Percentiles rank a stretch among this genome's conserved stretches.
Conservation (phyloP, 1,284 basidiomycete genomes). For the Microbotryomycetes sp. region DNA sequence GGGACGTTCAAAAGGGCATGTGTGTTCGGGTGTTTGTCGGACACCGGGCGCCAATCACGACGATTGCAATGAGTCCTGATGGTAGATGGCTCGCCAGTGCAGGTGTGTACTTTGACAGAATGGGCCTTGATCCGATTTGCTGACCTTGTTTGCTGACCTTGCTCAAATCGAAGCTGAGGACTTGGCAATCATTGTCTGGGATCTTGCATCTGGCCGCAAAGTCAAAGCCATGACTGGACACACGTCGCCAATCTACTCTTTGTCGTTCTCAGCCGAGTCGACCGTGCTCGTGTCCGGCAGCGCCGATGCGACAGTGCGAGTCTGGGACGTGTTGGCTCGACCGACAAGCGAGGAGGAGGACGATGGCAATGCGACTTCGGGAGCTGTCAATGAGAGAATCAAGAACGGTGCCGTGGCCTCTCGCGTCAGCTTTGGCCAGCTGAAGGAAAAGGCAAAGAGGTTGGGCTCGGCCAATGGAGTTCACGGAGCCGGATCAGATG, state of each 20-base stretch:
- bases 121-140: conserved; percentile 23
- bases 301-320: conserved; percentile 88
- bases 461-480: conserved; percentile 17
- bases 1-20: conserved; percentile 95
- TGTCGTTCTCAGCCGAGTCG: conserved; percentile 88
- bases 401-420: conserved; percentile 3
- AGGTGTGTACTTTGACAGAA: conserved; percentile 50
- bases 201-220: conserved; percentile 81
- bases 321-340: conserved; percentile 84
- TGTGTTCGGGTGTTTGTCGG: conserved; percentile 94
- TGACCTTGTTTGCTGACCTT: conserved; percentile 14
- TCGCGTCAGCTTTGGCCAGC: background rate
- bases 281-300: conserved; percentile 80
- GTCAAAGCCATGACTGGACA: conserved; percentile 98
- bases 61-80: conserved; percentile 84
- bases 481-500: background rate
- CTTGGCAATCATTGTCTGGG: conserved; percentile 90
- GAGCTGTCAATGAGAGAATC: conserved; percentile 1
- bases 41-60: conserved; percentile 83
- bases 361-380: conserved; percentile 4
- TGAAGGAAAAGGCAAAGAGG: conserved; percentile 34
- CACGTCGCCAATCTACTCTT: conserved; percentile 75
- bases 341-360: conserved; percentile 22
- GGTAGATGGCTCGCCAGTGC: conserved; percentile 89
- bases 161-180: conserved; percentile 62